Percentiles rank a stretch among this genome's conserved stretches.
Conservation (phyloP, 345 rosid species). For the Bretschneidera sinensis region DNA sequence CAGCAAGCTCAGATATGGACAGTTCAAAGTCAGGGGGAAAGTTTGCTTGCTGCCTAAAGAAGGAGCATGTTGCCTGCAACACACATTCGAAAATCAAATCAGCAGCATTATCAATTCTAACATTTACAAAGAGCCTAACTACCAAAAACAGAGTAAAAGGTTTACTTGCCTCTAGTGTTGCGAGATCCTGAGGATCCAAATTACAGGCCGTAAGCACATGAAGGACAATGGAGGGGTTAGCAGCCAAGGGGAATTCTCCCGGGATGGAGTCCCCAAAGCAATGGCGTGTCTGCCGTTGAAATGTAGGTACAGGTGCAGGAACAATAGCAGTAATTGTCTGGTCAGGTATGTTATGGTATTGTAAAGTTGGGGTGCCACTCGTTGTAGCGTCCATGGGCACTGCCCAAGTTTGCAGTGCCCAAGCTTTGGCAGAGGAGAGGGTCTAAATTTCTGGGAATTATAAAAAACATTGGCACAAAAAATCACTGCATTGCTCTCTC, state of each 20-base stretch:
- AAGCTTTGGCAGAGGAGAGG: slow-evolving; percentile 26
- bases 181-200: slow-evolving; percentile 92
- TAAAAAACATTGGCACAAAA: slow-evolving; percentile 13
- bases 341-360: slow-evolving; percentile 67
- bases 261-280: slow-evolving; percentile 77
- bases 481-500: slow-evolving; percentile 18
- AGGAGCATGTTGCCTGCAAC: slow-evolving; percentile 88
- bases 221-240: slow-evolving; percentile 87
- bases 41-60: slow-evolving; percentile 92
- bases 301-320: slow-evolving; percentile 43
- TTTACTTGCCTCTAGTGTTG: slow-evolving; percentile 83
- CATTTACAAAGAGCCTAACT: slow-evolving; percentile 6
- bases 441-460: slow-evolving; percentile 25
- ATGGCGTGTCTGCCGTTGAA: slow-evolving; percentile 68
- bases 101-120: slow-evolving; percentile 58
- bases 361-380: slow-evolving; percentile 62
- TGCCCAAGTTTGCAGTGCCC: slow-evolving; percentile 57
- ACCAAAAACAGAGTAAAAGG: slow-evolving; percentile 12
- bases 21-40: slow-evolving; percentile 71
- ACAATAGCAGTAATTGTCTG: slow-evolving; percentile 54
- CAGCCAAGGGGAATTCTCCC: slow-evolving; percentile 97
- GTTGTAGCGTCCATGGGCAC: slow-evolving; percentile 94
- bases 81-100: slow-evolving; percentile 37
- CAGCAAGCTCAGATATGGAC: slow-evolving; percentile 93
- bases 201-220: slow-evolving; percentile 83